Evolutionary conservation across 2,329 filamentous ascomycete genomes (phyloP), one percentile per base, ranked within the genome.

Genomic region (Cladophialophora carrionii): DNA sequence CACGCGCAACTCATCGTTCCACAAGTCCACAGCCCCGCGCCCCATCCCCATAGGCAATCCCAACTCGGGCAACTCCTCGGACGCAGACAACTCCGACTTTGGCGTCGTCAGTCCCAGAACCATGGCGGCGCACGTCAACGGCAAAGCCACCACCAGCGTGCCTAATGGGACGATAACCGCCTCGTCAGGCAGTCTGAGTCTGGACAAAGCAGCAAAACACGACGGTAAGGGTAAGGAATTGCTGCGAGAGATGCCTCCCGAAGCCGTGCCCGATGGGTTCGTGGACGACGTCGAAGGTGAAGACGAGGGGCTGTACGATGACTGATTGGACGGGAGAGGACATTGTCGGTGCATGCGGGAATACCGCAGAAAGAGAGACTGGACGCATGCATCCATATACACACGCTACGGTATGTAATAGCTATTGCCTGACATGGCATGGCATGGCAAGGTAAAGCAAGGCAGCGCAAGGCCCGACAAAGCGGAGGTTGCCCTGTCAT

Each of bases 41-140:
- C 67, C 66, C 37, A 68, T 61, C 59, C 61, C 64, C 34, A 67
- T 73, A 52, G 66, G 65, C 24, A 68, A 70, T 57, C 67, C 71
- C 17, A 66, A 70, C 71, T 71, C 71, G 5, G 68, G 69, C 32
- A 62, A 70, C 10, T 67, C 67, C 10, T 69, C 67, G 17, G 72
- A 73, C 59, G 77, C 74, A 65, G 75, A 76, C 1, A 74, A 75
- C 57, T 60, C 57, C 2, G 75, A 72, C 63, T 75, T 73, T 65
- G 73, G 70, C 46, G 72, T 66, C 62, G 76, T 70, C 56, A 60
- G 57, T 17, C 48, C 57, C 2, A 53, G 10, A 17, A 20, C n/a
- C 52, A 20, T 20, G 52, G 61, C n/a, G 52, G 62, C 65, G 43
- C 78, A 72, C 59, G 73, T 74, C 51, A 73, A 74, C 32, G 75